Percentiles rank a stretch among this genome's conserved stretches.
These are phyloP conservation scores for Backusella parvicylindrica DNA, from an alignment of 192 early-diverging fungal species.

Conservation along the genomic window DNA sequence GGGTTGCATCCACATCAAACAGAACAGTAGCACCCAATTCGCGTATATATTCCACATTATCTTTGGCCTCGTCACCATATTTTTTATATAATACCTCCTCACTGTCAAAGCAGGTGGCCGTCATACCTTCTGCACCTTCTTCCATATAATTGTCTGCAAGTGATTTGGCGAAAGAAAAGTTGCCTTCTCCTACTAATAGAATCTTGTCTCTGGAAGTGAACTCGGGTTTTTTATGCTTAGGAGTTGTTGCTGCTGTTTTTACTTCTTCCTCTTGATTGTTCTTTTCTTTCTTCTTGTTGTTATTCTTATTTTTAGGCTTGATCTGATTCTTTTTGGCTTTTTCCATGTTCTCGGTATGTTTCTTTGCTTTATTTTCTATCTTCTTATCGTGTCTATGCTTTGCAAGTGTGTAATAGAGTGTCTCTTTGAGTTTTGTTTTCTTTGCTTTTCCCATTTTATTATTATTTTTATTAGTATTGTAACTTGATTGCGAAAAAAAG, in stretches of 20 bases:
- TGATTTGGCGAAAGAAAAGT: constrained; percentile 86
- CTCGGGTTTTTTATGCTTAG: not conserved
- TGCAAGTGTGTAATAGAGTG: not conserved
- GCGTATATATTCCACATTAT: constrained; percentile 59
- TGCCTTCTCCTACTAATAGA: constrained; percentile 86
- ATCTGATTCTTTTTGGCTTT: constrained; percentile 15
- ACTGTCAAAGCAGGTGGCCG: constrained; percentile 77
- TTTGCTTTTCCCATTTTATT: not conserved
- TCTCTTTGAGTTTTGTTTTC: not conserved
- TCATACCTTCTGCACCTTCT: constrained; percentile 53
- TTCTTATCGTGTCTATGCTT: not conserved
- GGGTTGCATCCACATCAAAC: constrained; percentile 78
- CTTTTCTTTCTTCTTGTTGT: not conserved
- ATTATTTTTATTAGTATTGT: too few species aligned
- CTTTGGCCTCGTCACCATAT: constrained; percentile 67
- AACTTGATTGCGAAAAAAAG: not conserved
- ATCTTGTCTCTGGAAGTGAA: constrained; percentile 48
- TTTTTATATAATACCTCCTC: constrained; percentile 65
- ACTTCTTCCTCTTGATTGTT: not conserved
- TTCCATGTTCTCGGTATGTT: not conserved
- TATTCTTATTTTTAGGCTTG: not conserved
- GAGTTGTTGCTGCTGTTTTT: not conserved
- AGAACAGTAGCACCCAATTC: constrained; percentile 66
- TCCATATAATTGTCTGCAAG: constrained; percentile 54
- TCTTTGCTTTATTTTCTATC: not conserved